These are phyloP conservation scores for Fusarium sp. DNA, from an alignment of 2,329 filamentous ascomycete species.

Conservation along the genomic window DNA sequence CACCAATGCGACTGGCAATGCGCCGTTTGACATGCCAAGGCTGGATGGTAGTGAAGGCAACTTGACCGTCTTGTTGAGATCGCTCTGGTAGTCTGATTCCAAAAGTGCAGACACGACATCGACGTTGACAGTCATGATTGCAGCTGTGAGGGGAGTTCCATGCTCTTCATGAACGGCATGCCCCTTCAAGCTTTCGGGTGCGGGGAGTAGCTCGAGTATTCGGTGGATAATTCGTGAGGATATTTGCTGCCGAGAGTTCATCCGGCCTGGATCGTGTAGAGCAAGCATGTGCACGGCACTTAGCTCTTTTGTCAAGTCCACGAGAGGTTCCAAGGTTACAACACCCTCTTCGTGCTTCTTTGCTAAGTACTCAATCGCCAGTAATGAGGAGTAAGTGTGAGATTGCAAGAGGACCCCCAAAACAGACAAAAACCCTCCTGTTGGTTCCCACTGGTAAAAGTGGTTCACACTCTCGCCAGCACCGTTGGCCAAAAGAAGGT, in stretches of 20 bases:
- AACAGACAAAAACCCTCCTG: not conserved
- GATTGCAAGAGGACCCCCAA: not conserved
- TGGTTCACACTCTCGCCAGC: not conserved
- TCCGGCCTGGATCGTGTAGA: not conserved
- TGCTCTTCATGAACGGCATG: not conserved
- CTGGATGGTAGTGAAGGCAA: not conserved
- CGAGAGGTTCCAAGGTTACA: not conserved
- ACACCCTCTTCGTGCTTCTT: not conserved
- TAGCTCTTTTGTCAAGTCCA: not conserved
- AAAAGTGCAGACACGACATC: not conserved
- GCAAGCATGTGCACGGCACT: not conserved
- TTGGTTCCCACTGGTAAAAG: not conserved
- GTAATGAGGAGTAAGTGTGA: not conserved
- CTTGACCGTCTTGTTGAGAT: not conserved
- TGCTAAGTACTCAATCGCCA: not conserved
- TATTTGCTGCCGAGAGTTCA: constrained; percentile 3
- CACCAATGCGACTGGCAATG: not conserved
- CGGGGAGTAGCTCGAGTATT: not conserved
- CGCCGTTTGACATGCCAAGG: not conserved
- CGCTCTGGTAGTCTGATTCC: constrained; percentile 4
- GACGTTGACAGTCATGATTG: not conserved
- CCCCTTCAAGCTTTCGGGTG: not conserved
- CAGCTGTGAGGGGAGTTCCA: constrained; percentile 2
- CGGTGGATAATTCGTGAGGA: constrained; percentile 4
- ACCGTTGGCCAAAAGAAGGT: not conserved